These are phyloP conservation scores for Leptographium wingfieldii DNA, from an alignment of 2,329 filamentous ascomycete species.

Conservation along the genomic window DNA sequence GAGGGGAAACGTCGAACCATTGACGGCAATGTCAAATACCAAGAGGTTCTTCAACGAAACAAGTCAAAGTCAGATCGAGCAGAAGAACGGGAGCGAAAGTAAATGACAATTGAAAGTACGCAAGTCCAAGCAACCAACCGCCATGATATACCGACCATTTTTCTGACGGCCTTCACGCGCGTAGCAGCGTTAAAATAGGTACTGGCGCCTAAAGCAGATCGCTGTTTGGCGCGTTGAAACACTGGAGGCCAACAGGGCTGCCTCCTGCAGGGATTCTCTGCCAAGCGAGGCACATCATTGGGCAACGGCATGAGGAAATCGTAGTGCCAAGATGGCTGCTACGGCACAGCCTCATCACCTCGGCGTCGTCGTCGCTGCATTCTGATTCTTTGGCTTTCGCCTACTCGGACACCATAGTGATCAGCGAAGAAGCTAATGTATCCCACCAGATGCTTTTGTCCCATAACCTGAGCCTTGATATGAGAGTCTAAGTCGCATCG, in stretches of 20 bases:
- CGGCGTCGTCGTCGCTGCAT: neutral
- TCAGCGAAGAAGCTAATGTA: too few species aligned
- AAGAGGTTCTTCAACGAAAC: neutral
- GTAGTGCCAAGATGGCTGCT: neutral
- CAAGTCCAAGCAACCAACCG: conserved; percentile 2
- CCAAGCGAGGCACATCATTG: neutral
- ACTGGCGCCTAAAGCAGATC: conserved; percentile 9
- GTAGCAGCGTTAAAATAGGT: neutral
- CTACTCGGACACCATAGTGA: too few species aligned
- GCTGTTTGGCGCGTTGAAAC: conserved; percentile 11
- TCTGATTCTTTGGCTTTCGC: neutral
- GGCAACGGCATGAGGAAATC: neutral
- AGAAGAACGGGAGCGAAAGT: neutral
- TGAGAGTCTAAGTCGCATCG: too few species aligned
- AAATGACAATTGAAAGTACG: neutral
- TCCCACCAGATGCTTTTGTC: too few species aligned
- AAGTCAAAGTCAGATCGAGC: neutral
- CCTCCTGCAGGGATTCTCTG: neutral
- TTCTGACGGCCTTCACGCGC: neutral
- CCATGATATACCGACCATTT: neutral
- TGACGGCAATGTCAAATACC: neutral
- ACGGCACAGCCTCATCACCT: neutral
- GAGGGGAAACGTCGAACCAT: neutral
- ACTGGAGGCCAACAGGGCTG: neutral
- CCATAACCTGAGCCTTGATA: too few species aligned